Conservation (phyloP, 257 asterid genomes). For the Lavandula angustifolia region DNA sequence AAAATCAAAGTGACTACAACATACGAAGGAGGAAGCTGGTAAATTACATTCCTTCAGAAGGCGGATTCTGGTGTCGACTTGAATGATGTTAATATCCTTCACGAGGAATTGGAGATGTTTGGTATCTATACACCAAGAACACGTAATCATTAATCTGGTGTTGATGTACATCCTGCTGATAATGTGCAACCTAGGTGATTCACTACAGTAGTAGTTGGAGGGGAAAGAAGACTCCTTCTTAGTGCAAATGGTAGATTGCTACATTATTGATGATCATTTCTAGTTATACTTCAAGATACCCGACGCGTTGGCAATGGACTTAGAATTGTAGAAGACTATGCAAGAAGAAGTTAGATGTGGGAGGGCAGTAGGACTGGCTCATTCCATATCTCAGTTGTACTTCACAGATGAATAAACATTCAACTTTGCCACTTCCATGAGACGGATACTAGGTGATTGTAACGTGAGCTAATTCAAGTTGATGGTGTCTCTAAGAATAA, state of each 20-base stretch:
- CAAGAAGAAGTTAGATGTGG: constrained; percentile 12
- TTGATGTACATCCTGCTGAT: constrained; percentile 41
- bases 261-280: constrained; percentile 23
- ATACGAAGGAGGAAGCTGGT: too few species aligned
- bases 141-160: constrained; percentile 46
- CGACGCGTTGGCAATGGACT: constrained; percentile 24
- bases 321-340: constrained; percentile 31
- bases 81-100: constrained; percentile 59
- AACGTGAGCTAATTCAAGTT: constrained; percentile 26
- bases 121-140: constrained; percentile 47
- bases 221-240: background rate
- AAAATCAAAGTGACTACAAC: too few species aligned
- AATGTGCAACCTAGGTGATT: constrained; percentile 59
- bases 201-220: constrained; percentile 1
- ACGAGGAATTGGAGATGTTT: constrained; percentile 58
- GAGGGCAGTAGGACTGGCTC: constrained; percentile 26
- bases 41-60: background rate
- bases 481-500: constrained; percentile 23
- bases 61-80: constrained; percentile 49
- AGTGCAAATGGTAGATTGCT: constrained; percentile 23
- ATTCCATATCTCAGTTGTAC: constrained; percentile 2
- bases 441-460: constrained; percentile 20
- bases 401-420: constrained; percentile 29
- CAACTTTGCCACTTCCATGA: constrained; percentile 22
- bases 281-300: constrained; percentile 16